These are phyloP conservation scores for Neostapfia colusana DNA, from an alignment of 176 grass and related monocot genomes.

Conservation along the genomic window DNA sequence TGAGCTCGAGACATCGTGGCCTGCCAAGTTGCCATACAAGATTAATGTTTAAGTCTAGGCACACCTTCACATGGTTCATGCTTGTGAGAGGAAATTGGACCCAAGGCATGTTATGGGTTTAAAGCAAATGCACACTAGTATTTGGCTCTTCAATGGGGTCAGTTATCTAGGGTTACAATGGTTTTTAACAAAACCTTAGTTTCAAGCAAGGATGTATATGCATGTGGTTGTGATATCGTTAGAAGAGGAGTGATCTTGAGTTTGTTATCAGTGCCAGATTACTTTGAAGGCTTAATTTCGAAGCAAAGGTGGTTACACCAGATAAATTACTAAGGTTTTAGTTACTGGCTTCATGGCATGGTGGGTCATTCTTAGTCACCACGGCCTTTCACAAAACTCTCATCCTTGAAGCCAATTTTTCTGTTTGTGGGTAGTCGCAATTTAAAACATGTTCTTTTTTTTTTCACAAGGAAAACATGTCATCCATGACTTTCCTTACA, in stretches of 20 bases:
- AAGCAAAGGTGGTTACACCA: background rate
- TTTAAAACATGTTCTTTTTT: background rate
- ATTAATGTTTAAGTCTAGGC: background rate
- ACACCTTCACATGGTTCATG: background rate
- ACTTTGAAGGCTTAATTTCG: background rate
- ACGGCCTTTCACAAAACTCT: background rate
- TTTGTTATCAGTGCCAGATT: background rate
- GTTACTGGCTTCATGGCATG: background rate
- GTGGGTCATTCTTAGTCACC: background rate
- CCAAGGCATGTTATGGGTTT: background rate
- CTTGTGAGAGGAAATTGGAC: background rate
- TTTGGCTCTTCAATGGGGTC: background rate
- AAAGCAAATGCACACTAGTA: background rate
- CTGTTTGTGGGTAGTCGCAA: background rate
- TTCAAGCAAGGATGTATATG: background rate
- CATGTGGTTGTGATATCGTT: background rate
- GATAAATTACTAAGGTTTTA: background rate
- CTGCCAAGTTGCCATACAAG: background rate
- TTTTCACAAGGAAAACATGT: background rate
- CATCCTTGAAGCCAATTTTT: background rate
- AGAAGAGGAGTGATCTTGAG: background rate
- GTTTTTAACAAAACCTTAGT: background rate
- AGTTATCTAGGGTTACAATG: background rate
- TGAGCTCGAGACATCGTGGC: background rate
- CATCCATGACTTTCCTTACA: background rate